Base-by-base conservation (phyloP, 768 basidiomycete genomes). In the Leucogyrophana mollusca region DNA sequence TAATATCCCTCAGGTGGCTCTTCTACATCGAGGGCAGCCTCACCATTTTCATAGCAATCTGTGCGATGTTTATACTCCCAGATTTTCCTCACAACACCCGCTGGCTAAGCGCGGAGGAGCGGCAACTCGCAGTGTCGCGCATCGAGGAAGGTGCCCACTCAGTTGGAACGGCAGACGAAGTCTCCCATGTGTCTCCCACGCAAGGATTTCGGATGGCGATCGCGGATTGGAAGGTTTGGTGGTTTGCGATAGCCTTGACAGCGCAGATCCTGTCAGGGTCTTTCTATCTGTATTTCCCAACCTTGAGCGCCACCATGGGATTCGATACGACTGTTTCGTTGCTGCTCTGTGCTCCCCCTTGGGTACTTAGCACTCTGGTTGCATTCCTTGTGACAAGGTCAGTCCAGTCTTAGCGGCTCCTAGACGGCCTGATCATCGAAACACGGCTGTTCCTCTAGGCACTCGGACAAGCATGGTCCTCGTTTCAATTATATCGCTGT, bases 201-300 rank as follows among this genome's bases (percentile, higher is more conserved):
- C 23, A 18, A 16, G 85, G 85, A 5, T 59, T 88, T 4, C 45
- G 60, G 10, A 56, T 82, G 53, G 83, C 86, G 13, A 20, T 86
- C 42, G 70, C 68, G 21, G 89, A 90, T 58, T 82, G 82, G 83
- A 85, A 82, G 62, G 85, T 91, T 20, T 90, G 22, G 40, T 34
- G n/a, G 30, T 34, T 16, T 18, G 50, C 58, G 44, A 60, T 60
- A 39, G 73, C 57, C 56, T n/a, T 47, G 57, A 20, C 55, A 57
- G n/a, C 47, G 54, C 64, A 5, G 69, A 71, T n/a, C 73, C 61
- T 84, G 20, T 77, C 81, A 4, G 56, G 86, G 18, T 80, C 78
- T 5, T 89, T 89, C 73, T 83, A 85, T 60, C 80, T 80, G 9
- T 87, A 80, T 61, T 88, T 88, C 69, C 85, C 83, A 11, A 85